phyloP scores from a whole-genome alignment of 2,329 filamentous ascomycete species.

The Thermoascus crustaceus region DNA sequence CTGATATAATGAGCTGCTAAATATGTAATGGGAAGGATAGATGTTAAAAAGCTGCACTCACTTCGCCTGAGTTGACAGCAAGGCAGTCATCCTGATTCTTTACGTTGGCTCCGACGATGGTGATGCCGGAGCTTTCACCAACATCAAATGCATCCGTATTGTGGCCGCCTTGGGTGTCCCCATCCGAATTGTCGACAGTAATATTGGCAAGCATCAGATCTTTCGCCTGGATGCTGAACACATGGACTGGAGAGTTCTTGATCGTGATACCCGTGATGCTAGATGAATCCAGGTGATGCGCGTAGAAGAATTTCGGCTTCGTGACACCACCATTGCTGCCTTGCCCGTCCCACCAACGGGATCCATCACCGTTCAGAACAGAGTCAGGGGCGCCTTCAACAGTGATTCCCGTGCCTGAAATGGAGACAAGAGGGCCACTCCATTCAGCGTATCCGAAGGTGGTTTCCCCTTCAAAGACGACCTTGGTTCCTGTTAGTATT shows the following conservation, averaged over 20 bases:
- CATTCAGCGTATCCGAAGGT: constrained; percentile 60
- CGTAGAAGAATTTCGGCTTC: constrained; percentile 58
- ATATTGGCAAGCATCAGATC: constrained; percentile 44
- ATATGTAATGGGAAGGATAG: too few relatives aligned
- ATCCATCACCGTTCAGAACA: constrained; percentile 49
- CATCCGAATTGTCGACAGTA: constrained; percentile 51
- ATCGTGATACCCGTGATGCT: constrained; percentile 24
- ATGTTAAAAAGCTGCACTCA: constrained; percentile 9
- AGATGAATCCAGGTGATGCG: constrained; percentile 24
- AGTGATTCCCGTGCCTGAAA: constrained; percentile 50
- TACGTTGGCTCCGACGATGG: constrained; percentile 46
- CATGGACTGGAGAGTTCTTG: constrained; percentile 28
- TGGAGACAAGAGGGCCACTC: constrained; percentile 54
- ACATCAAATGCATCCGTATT: constrained; percentile 57
- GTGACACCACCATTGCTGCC: constrained; percentile 53
- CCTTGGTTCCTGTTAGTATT: constrained; percentile 18
- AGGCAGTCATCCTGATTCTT: constrained; percentile 58
- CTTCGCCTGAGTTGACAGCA: constrained; percentile 46
- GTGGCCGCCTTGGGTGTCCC: constrained; percentile 38
- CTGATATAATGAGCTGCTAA: constrained; percentile 11
- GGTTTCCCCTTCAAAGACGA: constrained; percentile 59
- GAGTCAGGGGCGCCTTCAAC: constrained; percentile 46
- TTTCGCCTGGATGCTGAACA: constrained; percentile 37
- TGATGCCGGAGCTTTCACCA: constrained; percentile 41
- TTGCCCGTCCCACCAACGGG: constrained; percentile 54